Base-by-base conservation (phyloP, 345 rosid genomes). In the Hibiscus trionum region DNA sequence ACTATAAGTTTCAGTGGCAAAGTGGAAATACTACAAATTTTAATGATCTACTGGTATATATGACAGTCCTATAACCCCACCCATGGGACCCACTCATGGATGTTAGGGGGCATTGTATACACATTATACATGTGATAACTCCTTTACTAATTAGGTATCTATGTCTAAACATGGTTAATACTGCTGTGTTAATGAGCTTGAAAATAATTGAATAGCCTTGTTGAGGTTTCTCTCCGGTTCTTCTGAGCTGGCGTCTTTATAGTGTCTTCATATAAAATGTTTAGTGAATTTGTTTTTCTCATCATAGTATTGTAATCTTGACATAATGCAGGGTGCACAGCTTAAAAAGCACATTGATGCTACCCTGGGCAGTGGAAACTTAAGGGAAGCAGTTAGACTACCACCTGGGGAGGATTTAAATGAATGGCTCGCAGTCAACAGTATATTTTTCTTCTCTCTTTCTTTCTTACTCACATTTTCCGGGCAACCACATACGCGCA, bases 401-500 rank as follows among this genome's bases (percentile, higher is more conserved):
- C 99, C 99, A 77, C 99, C 97, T 2, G 99, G 99, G 60, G 99
- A 95, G 83, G 99, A 95, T 84, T 80, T 89, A 72, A 95, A 95
- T 73, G 99, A 95, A 73, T 95, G 99, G 97, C 98, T 92, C 70
- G 99, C 99, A 61, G 99, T 95, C 56, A 95, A 95, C 80, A 95
- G 99, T 95, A 81, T 79, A 69, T 69, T 27, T 66, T 73, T 70
- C 66, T 77, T 78, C 11, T 61, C 61, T 69, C n/a, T 69, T 58
- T 49, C 57, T 8, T 16, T 46, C 67, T 61, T 58, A 21, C 39
- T 59, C 26, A 0, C 10, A 6, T 57, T 7, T 27, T 19, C 39
- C 15, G 2, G 1, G 1, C 19, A 47, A 21, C 1, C 57, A 70
- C 50, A 33, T 70, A 59, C 5, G n/a, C n/a, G 4, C 37, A 11